Base-by-base conservation (phyloP, 2,329 filamentous ascomycete genomes). In the Mariannaea sp. region DNA sequence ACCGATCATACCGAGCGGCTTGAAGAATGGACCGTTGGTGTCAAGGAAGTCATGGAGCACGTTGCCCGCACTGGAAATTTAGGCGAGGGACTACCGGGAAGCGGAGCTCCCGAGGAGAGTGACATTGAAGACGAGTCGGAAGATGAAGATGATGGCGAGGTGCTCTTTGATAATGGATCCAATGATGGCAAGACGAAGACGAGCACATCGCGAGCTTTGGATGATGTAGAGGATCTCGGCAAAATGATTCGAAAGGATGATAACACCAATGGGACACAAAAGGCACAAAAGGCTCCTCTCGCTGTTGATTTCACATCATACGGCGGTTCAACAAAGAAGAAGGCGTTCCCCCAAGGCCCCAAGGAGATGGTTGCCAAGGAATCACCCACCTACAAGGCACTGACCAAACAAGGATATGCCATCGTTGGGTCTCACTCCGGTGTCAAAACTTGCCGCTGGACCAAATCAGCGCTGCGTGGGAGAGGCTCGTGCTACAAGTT, bases 401-500 rank as follows among this genome's bases (percentile, higher is more conserved):
- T 97, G 36, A 97, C 93, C 1, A 99, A 97, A 71, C 93, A 99
- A 78, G 93, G 93, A 20, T 97, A 97, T 71, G 87, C 89, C 1
- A 97, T 97, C 53, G 89, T 99, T 30, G 94, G 94, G 47, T 93
- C 90, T 1, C 94, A 97, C 74, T 96, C 91, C 0, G 93, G 93
- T 24, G 93, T 97, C 61, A 97, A 97, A 74, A 96, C 97, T 65
- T 99, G 93, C 70, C 90, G 94, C 26, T 99, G 93, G 93, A 97
- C 94, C 8, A 99, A 99, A 74, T 97, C 92, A 1, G 93, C 93
- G 8, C 85, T 97, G 1, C 89, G 93, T 32, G 93, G 93, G 10
- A 87, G 93, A 33, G 94, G 93, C 4, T 96, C 90, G 19, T 99
- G 93, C 77, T 99, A 99, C 80, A 97, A 99, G 69, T 97, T 86